These are phyloP conservation scores for Microthyrium microscopicum DNA, from an alignment of 2,329 filamentous ascomycete species.

Conservation along the genomic window DNA sequence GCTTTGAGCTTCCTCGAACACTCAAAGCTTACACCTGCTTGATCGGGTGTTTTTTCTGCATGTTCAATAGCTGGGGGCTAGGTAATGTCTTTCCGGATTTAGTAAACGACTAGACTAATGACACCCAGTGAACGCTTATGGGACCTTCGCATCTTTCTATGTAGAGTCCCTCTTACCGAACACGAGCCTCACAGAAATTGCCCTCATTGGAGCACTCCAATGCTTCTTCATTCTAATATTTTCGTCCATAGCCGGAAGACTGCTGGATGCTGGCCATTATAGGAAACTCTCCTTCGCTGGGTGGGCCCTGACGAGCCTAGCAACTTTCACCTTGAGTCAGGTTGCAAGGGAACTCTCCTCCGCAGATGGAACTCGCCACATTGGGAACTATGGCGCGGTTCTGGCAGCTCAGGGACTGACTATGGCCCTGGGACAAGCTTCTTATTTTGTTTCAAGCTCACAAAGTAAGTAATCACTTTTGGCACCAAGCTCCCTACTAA, in stretches of 20 bases:
- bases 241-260: conserved; percentile 29
- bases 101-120: no score
- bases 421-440: conserved; percentile 33
- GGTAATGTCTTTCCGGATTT: no score
- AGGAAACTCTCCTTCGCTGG: conserved; percentile 25
- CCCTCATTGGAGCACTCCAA: conserved; percentile 31
- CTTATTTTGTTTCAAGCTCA: conserved; percentile 34
- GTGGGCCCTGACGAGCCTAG: conserved; percentile 24
- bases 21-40: conserved; percentile 29
- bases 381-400: conserved; percentile 26
- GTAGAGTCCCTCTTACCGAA: conserved; percentile 26
- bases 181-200: conserved; percentile 25
- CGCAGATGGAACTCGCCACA: conserved; percentile 18
- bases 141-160: conserved; percentile 34
- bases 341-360: conserved; percentile 13
- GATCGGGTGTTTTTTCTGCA: conserved; percentile 32
- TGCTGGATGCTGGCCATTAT: conserved; percentile 31
- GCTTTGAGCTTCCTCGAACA: no score
- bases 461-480: conserved; percentile 24
- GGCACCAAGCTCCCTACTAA: conserved; percentile 7
- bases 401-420: conserved; percentile 32
- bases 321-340: conserved; percentile 20
- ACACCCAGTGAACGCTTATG: conserved; percentile 34
- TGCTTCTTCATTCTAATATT: conserved; percentile 29
- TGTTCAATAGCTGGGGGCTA: conserved; percentile 33